phyloP scores from a whole-genome alignment of 345 rosid species.

The Stellera chamaejasme region DNA sequence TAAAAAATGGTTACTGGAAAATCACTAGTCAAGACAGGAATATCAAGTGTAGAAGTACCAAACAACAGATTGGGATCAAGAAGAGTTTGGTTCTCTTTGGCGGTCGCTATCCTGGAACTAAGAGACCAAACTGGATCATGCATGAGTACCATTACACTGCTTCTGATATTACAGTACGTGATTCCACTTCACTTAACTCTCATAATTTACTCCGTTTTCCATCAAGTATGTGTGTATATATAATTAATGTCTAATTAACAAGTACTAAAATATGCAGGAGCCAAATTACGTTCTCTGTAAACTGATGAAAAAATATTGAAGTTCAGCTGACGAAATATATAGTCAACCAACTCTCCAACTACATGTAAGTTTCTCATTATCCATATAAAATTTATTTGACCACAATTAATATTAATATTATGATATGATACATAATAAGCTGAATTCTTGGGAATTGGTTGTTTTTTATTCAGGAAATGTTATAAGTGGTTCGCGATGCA shows the following conservation, averaged over 20 bases:
- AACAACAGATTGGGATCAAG: constrained; percentile 25
- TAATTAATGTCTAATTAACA: constrained; percentile 7
- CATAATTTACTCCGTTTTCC: too few species aligned
- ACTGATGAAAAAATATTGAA: constrained; percentile 18
- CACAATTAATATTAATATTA: too few species aligned
- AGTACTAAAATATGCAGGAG: constrained; percentile 18
- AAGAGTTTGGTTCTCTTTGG: constrained; percentile 29
- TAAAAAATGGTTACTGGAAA: constrained; percentile 45
- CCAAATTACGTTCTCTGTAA: constrained; percentile 19
- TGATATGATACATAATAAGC: too few species aligned
- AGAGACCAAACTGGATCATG: constrained; percentile 9
- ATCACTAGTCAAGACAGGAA: constrained; percentile 25
- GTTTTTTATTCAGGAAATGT: too few species aligned
- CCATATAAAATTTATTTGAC: too few species aligned
- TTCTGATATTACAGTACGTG: too few species aligned
- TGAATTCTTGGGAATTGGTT: too few species aligned
- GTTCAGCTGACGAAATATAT: neutral
- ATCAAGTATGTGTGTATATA: too few species aligned
- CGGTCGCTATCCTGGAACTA: constrained; percentile 7
- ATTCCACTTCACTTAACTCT: too few species aligned
- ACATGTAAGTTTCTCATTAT: too few species aligned
- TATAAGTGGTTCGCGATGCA: too few species aligned
- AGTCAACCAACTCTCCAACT: neutral
- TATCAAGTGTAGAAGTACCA: constrained; percentile 8
- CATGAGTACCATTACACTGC: constrained; percentile 2